Base-by-base conservation (phyloP, 2,329 filamentous ascomycete genomes). In the Cladosporium halotolerans region DNA sequence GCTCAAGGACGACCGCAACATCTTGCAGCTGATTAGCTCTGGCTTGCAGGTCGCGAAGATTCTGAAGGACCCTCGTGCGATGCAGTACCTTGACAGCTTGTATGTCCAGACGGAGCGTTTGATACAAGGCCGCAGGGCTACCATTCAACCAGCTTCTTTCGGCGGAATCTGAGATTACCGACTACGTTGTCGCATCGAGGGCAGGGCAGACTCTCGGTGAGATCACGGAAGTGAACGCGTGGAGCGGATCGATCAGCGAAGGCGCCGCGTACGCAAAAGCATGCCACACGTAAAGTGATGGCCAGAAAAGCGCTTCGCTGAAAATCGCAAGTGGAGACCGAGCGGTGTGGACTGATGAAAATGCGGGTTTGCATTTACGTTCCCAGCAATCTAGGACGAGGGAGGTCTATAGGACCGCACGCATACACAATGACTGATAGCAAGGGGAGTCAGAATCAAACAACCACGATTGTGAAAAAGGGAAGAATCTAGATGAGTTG, bases 31-130 rank as follows among this genome's bases (percentile, higher is more conserved):
- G 58, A 89, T 95, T 65, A 91, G 87, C 58, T 89, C 89, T 39
- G 89, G 89, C 38, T 87, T 89, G 50, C 89, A 95, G 71, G 89
- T 95, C 56, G 86, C 88, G 55, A 92, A 89, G 71, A 90, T 95
- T 58, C 74, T 95, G 57, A 90, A 89, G 73, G 89, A 95, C 73
- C 85, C 87, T 42, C 79, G 80, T 58, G 88, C 89, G 54, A 92
- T 93, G 88, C 82, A 88, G 61, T 88, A 85, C 67, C 77, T 93
- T 65, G 87, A 92, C 73, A 78, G 79, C 68, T 77, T 95, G 71
- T 95, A 95, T 78, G 80, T 88, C 75, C 81, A 84, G 63, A 93
- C 88, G 48, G 89, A 93, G 73, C 80, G 81, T 68, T 78, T 86
- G 70, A 91, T 93, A 63, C 82, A 88, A 65, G 63, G 63, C 42